phyloP scores from a whole-genome alignment of 31 red algal species.

The Porphyra umbilicalis region DNA sequence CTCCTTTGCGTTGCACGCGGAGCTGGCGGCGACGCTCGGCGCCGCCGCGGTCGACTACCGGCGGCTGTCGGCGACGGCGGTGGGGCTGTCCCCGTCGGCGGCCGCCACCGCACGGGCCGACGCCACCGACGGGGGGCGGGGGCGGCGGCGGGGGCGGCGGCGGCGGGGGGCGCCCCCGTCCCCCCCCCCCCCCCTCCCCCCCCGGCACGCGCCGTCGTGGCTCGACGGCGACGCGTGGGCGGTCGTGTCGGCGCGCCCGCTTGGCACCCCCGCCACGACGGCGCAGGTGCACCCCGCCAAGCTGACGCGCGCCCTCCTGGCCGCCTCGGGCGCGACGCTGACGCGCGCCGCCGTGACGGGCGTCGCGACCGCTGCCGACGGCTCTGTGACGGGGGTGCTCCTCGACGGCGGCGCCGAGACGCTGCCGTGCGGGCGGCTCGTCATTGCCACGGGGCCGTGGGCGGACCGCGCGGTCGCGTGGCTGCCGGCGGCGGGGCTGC shows the following conservation, averaged over 20 bases:
- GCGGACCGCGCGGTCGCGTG: slow-evolving; percentile 4
- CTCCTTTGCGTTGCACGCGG: slow-evolving; percentile 30
- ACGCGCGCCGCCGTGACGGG: not conserved
- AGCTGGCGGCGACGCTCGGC: slow-evolving; percentile 4
- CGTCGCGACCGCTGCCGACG: not conserved
- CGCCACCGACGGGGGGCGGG: not conserved
- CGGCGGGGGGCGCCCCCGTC: no score
- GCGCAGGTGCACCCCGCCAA: slow-evolving; percentile 40
- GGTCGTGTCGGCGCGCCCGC: not conserved
- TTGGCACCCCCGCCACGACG: slow-evolving; percentile 20
- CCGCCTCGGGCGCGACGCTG: slow-evolving; percentile 4
- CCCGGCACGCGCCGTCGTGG: slow-evolving; percentile 9
- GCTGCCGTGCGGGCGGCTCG: slow-evolving; percentile 8
- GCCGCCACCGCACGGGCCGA: not conserved
- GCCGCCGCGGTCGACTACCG: slow-evolving; percentile 19
- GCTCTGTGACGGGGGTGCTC: not conserved
- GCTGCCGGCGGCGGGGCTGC: slow-evolving; percentile 22
- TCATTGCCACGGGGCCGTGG: slow-evolving; percentile 51
- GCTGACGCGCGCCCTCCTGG: slow-evolving; percentile 24
- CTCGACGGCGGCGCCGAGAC: not conserved
- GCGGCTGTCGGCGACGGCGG: slow-evolving; percentile 9
- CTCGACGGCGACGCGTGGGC: slow-evolving; percentile 18
- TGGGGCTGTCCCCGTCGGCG: slow-evolving; percentile 4
- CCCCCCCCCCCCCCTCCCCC: no score
- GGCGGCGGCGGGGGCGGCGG: no score